These are phyloP conservation scores for Cladobotryum protrusum DNA, from an alignment of 2,329 filamentous ascomycete species.

Conservation along the genomic window DNA sequence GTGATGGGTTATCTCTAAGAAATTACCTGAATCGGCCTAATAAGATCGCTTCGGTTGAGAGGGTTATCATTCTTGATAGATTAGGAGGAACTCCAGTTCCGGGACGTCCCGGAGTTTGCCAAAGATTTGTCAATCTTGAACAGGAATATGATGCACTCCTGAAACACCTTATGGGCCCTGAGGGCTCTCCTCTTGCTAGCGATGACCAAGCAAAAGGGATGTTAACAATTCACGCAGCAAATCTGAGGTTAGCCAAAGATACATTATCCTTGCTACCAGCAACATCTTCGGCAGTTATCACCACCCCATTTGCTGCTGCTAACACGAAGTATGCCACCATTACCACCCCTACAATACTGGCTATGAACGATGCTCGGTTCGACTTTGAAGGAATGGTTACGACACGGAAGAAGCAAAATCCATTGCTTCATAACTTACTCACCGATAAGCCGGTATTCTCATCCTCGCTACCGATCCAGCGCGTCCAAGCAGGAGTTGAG, in stretches of 20 bases:
- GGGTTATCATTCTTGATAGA: constrained; percentile 83
- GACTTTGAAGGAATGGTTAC: constrained; percentile 45
- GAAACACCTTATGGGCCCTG: constrained; percentile 46
- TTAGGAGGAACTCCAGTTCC: constrained; percentile 75
- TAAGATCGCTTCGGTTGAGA: constrained; percentile 62
- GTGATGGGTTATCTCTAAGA: neutral
- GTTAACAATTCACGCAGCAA: constrained; percentile 51
- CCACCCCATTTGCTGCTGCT: constrained; percentile 78
- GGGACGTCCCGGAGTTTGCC: constrained; percentile 29
- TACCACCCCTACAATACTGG: constrained; percentile 15
- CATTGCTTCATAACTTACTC: constrained; percentile 88
- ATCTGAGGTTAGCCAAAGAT: constrained; percentile 65
- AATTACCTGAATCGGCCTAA: constrained; percentile 24
- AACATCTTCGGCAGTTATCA: constrained; percentile 81
- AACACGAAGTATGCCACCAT: constrained; percentile 33
- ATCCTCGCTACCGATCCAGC: constrained; percentile 74
- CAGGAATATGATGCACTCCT: constrained; percentile 74
- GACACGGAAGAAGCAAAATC: constrained; percentile 60
- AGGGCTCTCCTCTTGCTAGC: constrained; percentile 24
- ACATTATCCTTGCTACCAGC: constrained; percentile 72
- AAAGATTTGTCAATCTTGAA: constrained; percentile 79
- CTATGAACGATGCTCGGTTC: constrained; percentile 46
- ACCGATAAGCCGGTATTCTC: constrained; percentile 93
- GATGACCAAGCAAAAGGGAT: constrained; percentile 23
- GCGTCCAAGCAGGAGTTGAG: constrained; percentile 40